phyloP scores from a whole-genome alignment of 73 alveolate genomes.

The Paramecium biaurelia region DNA sequence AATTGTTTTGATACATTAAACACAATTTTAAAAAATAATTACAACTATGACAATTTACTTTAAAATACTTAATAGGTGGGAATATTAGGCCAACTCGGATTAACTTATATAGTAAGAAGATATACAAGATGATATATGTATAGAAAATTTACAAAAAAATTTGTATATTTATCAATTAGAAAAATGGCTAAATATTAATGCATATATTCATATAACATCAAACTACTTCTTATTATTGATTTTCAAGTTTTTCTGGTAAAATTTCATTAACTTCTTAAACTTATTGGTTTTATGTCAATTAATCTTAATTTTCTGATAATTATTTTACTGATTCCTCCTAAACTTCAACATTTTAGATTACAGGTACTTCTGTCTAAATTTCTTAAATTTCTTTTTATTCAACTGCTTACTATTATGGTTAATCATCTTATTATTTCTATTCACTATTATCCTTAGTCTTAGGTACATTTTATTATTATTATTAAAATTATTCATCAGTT shows the following conservation, averaged over 20 bases:
- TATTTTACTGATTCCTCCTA: background rate
- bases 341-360: background rate
- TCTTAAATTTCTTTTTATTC: background rate
- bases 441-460: background rate
- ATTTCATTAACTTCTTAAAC: background rate
- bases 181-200: background rate
- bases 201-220: background rate
- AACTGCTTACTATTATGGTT: background rate
- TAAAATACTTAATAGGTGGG: background rate
- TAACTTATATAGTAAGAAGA: background rate
- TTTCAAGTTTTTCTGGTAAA: background rate
- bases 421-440: background rate
- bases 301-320: background rate
- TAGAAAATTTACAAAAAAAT: background rate
- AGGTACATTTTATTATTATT: background rate
- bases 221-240: background rate
- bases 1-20: background rate
- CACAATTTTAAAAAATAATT: no score
- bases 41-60: no score
- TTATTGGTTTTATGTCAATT: background rate
- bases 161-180: background rate
- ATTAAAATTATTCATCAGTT: conserved; percentile 7
- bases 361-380: background rate
- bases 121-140: background rate
- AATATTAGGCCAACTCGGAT: no score